Conservation (phyloP, 176 grass and related monocot species). For the Musa schizocarpa region DNA sequence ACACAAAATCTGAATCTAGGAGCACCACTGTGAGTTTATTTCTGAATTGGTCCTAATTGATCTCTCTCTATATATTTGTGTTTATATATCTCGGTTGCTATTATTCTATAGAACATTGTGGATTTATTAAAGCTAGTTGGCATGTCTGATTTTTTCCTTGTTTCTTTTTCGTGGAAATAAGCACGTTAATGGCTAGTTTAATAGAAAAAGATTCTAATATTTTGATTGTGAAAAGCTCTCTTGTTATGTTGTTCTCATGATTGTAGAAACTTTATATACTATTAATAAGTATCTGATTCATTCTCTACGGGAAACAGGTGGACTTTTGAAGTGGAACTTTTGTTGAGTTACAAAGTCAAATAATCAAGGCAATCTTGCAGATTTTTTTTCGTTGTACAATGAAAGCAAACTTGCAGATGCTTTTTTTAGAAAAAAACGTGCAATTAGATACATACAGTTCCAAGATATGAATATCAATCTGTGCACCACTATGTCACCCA, state of each 20-base stretch:
- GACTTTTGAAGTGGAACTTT: not conserved
- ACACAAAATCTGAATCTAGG: not conserved
- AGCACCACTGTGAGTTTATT: slow-evolving; percentile 16
- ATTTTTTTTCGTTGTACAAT: no score
- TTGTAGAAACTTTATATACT: no score
- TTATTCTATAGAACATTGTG: not conserved
- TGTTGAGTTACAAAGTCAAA: not conserved
- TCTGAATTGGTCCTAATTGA: not conserved
- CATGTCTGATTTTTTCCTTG: not conserved
- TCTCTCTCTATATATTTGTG: slow-evolving; percentile 1
- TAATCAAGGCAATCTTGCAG: not conserved
- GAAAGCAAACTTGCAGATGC: not conserved
- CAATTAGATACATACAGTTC: no score
- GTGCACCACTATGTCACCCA: no score
- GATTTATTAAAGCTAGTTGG: not conserved
- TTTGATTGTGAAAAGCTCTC: not conserved
- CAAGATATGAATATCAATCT: no score
- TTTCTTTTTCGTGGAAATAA: not conserved
- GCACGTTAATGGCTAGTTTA: not conserved
- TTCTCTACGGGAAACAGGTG: not conserved
- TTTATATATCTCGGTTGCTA: not conserved
- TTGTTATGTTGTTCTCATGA: not conserved
- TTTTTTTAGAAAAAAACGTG: not conserved
- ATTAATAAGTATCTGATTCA: no score
- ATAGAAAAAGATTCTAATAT: not conserved